A percentile compares a stretch with the other conserved stretches of the same genome.
phyloP scores from a whole-genome alignment of 495 filamentous ascomycete genomes.

The Tuber umbilicatum region DNA sequence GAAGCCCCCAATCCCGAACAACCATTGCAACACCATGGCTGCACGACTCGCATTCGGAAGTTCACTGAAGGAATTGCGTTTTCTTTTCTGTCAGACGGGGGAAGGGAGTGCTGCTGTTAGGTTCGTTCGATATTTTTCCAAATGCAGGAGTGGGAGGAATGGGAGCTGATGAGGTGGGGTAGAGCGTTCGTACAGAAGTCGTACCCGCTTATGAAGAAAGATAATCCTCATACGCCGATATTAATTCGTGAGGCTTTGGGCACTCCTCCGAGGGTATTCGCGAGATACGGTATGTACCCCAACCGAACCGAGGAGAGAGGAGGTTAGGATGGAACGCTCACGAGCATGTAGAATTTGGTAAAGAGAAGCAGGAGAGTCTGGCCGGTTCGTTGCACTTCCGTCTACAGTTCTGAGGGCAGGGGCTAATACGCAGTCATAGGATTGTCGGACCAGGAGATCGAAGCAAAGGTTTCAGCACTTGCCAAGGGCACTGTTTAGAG shows the following conservation, averaged over 20 bases:
- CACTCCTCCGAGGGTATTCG: conserved; percentile 76
- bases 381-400: conserved; percentile 52
- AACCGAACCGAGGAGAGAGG: background rate
- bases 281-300: conserved; percentile 73
- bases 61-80: conserved; percentile 87
- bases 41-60: conserved; percentile 85
- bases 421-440: conserved; percentile 48
- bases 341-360: conserved; percentile 60
- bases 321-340: background rate
- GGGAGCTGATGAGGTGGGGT: conserved; percentile 20
- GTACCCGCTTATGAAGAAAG: conserved; percentile 98
- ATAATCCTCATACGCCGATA: conserved; percentile 92
- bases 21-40: conserved; percentile 58
- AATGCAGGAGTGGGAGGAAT: background rate
- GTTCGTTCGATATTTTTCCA: conserved; percentile 47
- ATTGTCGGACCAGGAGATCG: conserved; percentile 83
- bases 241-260: conserved; percentile 84
- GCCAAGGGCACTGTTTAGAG: conserved; percentile 52
- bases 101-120: conserved; percentile 80
- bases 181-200: conserved; percentile 85
- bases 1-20: background rate
- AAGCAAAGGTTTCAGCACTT: conserved; percentile 73
- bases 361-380: conserved; percentile 79
- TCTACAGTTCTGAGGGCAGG: background rate
- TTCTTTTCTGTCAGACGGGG: conserved; percentile 88